Evolutionary conservation across 257 asterid genomes (phyloP).

Genomic region (Gynochthodes officinalis): DNA sequence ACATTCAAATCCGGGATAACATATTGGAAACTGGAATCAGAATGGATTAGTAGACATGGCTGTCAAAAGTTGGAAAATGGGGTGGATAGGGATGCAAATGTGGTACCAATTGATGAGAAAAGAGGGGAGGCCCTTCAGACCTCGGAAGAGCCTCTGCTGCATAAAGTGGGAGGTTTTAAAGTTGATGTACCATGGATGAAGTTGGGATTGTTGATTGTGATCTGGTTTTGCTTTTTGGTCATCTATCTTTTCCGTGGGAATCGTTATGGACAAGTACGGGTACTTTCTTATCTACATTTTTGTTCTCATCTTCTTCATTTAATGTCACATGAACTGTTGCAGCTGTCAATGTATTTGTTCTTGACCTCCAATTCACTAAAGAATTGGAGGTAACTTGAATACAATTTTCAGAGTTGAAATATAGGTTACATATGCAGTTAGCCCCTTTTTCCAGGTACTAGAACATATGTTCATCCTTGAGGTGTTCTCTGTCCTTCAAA

Average conservation of each 20-base stretch:
- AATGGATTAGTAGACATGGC: conserved; percentile 22
- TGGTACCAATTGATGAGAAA: conserved; percentile 7
- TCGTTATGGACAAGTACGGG: conserved; percentile 60
- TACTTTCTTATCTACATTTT: neutral
- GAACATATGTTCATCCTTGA: neutral
- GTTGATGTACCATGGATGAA: conserved; percentile 55
- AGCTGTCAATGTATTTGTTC: neutral
- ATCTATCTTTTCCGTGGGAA: conserved; percentile 85
- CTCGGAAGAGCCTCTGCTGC: conserved; percentile 34
- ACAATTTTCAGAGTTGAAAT: neutral
- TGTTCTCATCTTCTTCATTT: neutral
- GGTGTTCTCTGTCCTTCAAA: no score
- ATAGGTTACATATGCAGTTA: neutral
- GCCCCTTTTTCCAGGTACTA: neutral
- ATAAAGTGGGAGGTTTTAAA: conserved; percentile 8
- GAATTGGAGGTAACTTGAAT: neutral
- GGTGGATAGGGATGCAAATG: conserved; percentile 11
- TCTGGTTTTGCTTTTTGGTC: conserved; percentile 67
- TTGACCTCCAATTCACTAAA: neutral
- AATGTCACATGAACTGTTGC: neutral
- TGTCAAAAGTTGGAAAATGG: conserved; percentile 26
- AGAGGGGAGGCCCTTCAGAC: conserved; percentile 1
- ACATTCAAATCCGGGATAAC: conserved; percentile 60
- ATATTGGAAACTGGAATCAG: conserved; percentile 61
- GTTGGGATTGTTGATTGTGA: conserved; percentile 47